A percentile compares a stretch with the other conserved stretches of the same genome.
phyloP scores from a whole-genome alignment of 441 rosid species.

The Syzygium malaccense region DNA sequence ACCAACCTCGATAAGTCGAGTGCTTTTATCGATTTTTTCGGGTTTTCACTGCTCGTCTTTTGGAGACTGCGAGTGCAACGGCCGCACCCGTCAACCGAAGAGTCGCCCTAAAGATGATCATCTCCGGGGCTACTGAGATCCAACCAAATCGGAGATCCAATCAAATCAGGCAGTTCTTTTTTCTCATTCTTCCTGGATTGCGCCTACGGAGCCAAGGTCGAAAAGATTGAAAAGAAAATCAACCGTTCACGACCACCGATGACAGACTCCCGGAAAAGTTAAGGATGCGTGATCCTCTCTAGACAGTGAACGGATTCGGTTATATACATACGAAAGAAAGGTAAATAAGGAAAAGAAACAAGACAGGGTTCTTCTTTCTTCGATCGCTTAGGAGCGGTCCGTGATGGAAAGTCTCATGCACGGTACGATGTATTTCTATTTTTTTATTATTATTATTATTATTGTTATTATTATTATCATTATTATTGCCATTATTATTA shows the following conservation, averaged over 20 bases:
- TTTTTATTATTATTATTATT: not conserved
- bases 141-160: not conserved
- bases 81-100: accelerated
- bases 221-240: not conserved
- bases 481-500: too few relatives aligned
- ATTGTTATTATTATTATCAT: too few relatives aligned
- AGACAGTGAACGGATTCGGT: not conserved
- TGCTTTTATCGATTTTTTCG: too few relatives aligned
- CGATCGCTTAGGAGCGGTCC: not conserved
- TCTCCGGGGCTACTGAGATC: not conserved
- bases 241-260: accelerated
- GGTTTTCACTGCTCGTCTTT: not conserved
- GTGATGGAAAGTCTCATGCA: too few relatives aligned
- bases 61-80: accelerated
- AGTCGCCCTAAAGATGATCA: not conserved
- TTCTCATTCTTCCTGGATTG: not conserved
- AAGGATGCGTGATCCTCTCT: not conserved
- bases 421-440: not conserved
- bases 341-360: too few relatives aligned
- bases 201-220: accelerated
- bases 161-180: not conserved
- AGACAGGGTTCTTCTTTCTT: too few relatives aligned
- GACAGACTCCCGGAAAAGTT: not conserved
- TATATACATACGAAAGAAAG: not conserved
- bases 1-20: not conserved